phyloP scores from a whole-genome alignment of 805 yeast species.

The Metschnikowia anglica region DNA sequence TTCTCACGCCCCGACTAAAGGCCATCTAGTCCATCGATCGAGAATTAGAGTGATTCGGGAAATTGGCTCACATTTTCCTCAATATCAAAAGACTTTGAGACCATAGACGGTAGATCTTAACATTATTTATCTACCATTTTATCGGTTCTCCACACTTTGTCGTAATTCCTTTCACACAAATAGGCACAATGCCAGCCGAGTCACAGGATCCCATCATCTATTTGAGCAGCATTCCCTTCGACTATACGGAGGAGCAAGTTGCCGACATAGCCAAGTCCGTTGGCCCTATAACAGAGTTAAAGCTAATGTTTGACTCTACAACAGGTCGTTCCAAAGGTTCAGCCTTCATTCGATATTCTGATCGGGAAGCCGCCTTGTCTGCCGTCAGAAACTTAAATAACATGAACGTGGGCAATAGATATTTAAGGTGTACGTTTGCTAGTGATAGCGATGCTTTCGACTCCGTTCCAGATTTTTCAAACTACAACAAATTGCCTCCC shows the following conservation, averaged over 20 bases:
- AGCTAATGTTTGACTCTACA: constrained; percentile 78
- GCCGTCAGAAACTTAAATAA: constrained; percentile 89
- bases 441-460: constrained; percentile 40
- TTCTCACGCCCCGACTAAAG: no score
- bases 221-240: constrained; percentile 88
- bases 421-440: constrained; percentile 72
- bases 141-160: no score
- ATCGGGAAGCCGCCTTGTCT: constrained; percentile 81
- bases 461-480: constrained; percentile 20
- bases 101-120: no score
- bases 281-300: constrained; percentile 79
- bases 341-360: constrained; percentile 81
- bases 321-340: constrained; percentile 91
- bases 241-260: constrained; percentile 93
- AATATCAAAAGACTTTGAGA: no score
- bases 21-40: no score
- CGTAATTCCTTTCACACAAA: no score
- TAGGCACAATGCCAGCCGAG: constrained; percentile 10
- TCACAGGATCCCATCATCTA: constrained; percentile 44
- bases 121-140: no score
- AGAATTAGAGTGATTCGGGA: no score
- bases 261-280: constrained; percentile 79
- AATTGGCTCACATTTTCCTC: no score
- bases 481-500: constrained; percentile 34
- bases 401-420: constrained; percentile 69